Conservation (phyloP, 306 rosid genomes). For the Rosa multiflora region DNA sequence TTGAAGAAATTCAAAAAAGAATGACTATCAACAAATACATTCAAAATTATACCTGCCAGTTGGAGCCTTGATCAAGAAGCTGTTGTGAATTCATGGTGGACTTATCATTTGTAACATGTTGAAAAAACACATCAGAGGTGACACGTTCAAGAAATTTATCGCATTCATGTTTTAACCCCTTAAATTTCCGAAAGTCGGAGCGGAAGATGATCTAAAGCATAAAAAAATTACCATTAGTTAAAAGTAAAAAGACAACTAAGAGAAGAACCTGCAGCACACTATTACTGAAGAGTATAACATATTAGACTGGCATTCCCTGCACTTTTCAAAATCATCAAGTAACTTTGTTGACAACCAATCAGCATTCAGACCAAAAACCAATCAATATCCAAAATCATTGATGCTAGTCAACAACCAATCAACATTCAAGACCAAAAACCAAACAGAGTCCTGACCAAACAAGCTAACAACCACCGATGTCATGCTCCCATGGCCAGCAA, state of each 20-base stretch:
- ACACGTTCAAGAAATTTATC: constrained; percentile 54
- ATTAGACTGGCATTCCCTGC: neutral
- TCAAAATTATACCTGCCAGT: constrained; percentile 66
- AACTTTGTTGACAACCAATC: neutral
- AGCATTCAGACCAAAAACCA: neutral
- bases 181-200: constrained; percentile 60
- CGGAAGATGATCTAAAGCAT: constrained; percentile 69
- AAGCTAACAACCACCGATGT: neutral
- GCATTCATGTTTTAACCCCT: constrained; percentile 64
- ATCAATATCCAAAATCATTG: no score
- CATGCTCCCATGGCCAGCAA: neutral
- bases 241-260: neutral
- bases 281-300: neutral
- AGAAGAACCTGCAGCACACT: neutral
- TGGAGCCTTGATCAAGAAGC: constrained; percentile 41
- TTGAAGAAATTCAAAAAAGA: neutral
- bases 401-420: neutral
- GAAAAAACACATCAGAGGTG: constrained; percentile 49
- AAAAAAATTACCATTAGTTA: constrained; percentile 9
- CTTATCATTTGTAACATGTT: constrained; percentile 43
- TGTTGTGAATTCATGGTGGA: constrained; percentile 49
- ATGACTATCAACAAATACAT: neutral
- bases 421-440: neutral
- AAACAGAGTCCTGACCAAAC: neutral
- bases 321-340: neutral